These are phyloP conservation scores for Microcos paniculata DNA, from an alignment of 345 rosid genomes.

Conservation along the genomic window DNA sequence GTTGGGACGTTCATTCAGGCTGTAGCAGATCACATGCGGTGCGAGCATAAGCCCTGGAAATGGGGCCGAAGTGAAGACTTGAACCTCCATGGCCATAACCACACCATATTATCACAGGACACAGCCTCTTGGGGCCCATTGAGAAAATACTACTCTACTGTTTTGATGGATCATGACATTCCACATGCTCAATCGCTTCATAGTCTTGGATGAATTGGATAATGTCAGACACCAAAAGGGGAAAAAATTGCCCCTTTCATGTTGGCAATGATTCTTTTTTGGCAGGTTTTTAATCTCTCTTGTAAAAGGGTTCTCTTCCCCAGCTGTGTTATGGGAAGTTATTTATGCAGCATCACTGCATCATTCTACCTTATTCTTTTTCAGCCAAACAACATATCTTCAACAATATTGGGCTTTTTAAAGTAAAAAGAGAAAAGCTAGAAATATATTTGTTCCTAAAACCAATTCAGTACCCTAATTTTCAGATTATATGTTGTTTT, in stretches of 20 bases:
- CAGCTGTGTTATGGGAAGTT: not conserved
- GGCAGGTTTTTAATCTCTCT: not conserved
- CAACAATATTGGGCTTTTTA: too few species aligned
- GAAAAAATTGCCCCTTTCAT: not conserved
- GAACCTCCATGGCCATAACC: too few species aligned
- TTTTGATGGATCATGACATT: not conserved
- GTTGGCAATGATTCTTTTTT: not conserved
- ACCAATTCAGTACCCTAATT: not conserved
- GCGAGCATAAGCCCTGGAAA: not conserved
- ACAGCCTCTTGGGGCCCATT: not conserved
- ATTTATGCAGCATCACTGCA: too few species aligned
- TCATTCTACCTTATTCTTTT: too few species aligned
- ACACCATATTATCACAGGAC: too few species aligned
- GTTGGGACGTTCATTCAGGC: not conserved
- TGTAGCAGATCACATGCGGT: not conserved
- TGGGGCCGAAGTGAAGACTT: not conserved
- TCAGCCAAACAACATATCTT: too few species aligned
- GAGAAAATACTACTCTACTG: not conserved
- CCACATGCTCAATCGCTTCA: not conserved
- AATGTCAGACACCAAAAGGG: not conserved
- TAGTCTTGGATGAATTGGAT: not conserved
- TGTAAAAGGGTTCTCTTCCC: not conserved
- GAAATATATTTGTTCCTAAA: not conserved
- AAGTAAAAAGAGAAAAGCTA: too few species aligned
- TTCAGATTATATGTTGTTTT: not conserved